Evolutionary conservation across 2,329 filamentous ascomycete genomes (phyloP).

Genomic region (Paecilomyces dactylethromorphus): DNA sequence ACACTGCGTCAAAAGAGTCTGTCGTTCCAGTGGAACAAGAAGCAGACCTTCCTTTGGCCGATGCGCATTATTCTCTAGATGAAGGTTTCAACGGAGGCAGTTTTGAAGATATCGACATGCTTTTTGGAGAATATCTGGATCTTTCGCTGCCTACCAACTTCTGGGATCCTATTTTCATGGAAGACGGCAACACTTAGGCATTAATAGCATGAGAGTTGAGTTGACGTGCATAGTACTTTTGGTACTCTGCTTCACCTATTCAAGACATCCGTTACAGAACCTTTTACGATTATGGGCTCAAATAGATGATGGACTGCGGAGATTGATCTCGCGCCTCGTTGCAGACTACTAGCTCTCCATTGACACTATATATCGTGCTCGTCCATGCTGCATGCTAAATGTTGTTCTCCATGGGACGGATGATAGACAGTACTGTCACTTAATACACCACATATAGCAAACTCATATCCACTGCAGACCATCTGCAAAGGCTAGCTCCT

Average conservation of each 20-base stretch:
- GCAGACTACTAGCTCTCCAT: not conserved
- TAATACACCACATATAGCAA: not conserved
- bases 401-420: no score
- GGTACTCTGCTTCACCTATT: not conserved
- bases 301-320: not conserved
- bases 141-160: conserved; percentile 29
- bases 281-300: not conserved
- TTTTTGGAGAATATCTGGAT: conserved; percentile 30
- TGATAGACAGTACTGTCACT: not conserved
- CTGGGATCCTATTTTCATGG: conserved; percentile 28
- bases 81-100: conserved; percentile 32
- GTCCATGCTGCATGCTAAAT: no score
- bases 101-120: conserved; percentile 27
- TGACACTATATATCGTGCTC: not conserved
- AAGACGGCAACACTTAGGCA: conserved; percentile 1
- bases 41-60: not conserved
- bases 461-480: not conserved
- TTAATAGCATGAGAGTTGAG: not conserved
- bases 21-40: not conserved
- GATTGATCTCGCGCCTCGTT: not conserved
- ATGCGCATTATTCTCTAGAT: not conserved
- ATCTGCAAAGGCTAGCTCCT: not conserved
- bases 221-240: not conserved
- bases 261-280: not conserved
- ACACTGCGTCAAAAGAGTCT: no score